Conservation (phyloP, 306 rosid genomes). For the Mucuna pruriens region DNA sequence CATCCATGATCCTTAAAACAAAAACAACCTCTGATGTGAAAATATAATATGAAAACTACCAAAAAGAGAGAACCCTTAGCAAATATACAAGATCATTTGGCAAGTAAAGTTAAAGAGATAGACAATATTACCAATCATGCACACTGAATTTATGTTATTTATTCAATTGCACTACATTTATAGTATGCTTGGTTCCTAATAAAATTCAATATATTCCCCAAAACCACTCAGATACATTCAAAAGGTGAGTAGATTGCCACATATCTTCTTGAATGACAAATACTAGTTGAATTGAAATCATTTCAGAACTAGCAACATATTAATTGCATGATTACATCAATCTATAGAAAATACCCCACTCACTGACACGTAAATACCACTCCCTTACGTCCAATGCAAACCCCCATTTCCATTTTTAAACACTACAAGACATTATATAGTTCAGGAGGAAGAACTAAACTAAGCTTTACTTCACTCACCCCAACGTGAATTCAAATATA, state of each 20-base stretch:
- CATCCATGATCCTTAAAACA: not conserved
- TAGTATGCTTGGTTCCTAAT: not conserved
- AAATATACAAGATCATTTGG: not conserved
- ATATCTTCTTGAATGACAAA: not conserved
- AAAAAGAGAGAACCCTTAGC: not conserved
- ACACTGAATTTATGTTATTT: not conserved
- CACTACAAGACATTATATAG: not conserved
- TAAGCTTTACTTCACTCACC: not conserved
- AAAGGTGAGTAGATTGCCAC: not conserved
- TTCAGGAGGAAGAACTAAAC: not conserved
- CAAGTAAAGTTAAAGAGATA: not conserved
- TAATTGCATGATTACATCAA: not conserved
- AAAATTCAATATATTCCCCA: not conserved
- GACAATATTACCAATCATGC: not conserved
- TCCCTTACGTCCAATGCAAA: not conserved
- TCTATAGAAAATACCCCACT: not conserved
- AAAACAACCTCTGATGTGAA: constrained; percentile 3
- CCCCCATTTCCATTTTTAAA: not conserved
- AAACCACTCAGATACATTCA: not conserved
- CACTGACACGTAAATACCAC: not conserved
- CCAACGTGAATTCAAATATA: not conserved
- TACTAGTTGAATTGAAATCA: not conserved
- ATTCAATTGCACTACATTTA: constrained; percentile 25
- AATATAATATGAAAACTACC: not conserved
- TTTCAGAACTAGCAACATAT: not conserved